Conservation (phyloP, 73 alveolate species). For the Tetrahymena malaccensis region DNA sequence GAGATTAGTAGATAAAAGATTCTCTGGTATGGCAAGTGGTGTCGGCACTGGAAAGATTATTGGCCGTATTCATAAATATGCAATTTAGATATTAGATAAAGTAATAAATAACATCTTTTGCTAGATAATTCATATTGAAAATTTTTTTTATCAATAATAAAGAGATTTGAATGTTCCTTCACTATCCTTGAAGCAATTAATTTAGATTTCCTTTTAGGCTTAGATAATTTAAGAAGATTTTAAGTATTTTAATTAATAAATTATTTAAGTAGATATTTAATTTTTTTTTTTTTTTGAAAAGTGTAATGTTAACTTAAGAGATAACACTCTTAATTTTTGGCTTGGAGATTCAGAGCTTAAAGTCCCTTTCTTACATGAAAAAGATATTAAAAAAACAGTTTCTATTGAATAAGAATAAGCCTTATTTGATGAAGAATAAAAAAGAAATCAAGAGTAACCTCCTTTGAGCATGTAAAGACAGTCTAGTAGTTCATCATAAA, state of each 20-base stretch:
- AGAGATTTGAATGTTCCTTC: constrained; percentile 62
- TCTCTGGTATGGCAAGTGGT: constrained; percentile 84
- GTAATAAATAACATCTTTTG: neutral
- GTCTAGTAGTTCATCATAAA: neutral
- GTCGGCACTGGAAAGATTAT: constrained; percentile 78
- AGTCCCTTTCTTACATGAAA: constrained; percentile 82
- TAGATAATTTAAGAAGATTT: constrained; percentile 78
- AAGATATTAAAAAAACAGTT: constrained; percentile 53
- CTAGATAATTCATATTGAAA: neutral
- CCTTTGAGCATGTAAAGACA: neutral
- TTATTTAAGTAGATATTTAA: constrained; percentile 8
- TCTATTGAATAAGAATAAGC: constrained; percentile 56
- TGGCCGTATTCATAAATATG: constrained; percentile 89
- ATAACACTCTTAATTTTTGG: constrained; percentile 68
- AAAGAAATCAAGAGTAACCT: constrained; percentile 4
- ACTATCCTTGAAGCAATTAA: constrained; percentile 80
- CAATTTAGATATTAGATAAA: constrained; percentile 67
- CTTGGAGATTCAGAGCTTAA: constrained; percentile 52
- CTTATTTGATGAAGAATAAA: constrained; percentile 21
- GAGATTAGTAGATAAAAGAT: constrained; percentile 81
- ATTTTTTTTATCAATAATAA: neutral
- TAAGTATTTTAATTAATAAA: neutral
- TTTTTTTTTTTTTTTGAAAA: neutral
- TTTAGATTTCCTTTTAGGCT: constrained; percentile 83
- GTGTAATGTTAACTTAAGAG: constrained; percentile 76